These are phyloP conservation scores for Gamarada debralockiae DNA, from an alignment of 495 filamentous ascomycete genomes.

Conservation along the genomic window DNA sequence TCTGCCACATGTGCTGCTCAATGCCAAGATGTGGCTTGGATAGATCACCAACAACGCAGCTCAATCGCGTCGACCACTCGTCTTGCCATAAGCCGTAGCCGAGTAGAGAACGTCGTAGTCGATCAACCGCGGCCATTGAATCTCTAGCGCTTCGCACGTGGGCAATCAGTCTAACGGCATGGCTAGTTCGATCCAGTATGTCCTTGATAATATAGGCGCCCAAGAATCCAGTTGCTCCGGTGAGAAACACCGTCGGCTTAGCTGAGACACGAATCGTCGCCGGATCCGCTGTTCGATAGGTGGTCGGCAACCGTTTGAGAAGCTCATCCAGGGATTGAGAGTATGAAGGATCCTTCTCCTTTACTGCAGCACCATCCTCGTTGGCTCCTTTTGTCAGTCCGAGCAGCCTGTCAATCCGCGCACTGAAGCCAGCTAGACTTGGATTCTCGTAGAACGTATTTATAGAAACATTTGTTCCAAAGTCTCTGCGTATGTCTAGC, in stretches of 20 bases:
- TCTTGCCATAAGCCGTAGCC: no score
- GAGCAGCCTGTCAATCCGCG: no score
- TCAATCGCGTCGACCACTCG: no score
- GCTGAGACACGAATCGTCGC: constrained; percentile 28
- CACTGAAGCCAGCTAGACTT: no score
- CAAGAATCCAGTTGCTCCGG: constrained; percentile 89
- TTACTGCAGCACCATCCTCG: no score
- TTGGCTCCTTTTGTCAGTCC: no score
- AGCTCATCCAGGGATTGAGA: no score
- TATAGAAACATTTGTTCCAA: constrained; percentile 66
- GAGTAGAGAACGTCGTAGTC: constrained; percentile 53
- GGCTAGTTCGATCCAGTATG: no score
- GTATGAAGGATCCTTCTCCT: no score
- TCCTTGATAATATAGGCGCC: constrained; percentile 82
- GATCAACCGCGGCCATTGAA: no score
- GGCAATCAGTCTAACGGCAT: no score
- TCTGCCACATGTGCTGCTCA: constrained; percentile 55
- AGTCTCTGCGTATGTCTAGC: constrained; percentile 38
- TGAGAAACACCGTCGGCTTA: constrained; percentile 68
- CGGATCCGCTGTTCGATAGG: constrained; percentile 32
- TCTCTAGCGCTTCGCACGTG: no score
- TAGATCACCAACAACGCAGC: constrained; percentile 71
- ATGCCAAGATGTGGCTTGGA: constrained; percentile 69
- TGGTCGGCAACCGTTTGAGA: constrained; percentile 41
- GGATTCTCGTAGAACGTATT: constrained; percentile 71